A percentile compares a stretch with the other conserved stretches of the same genome.
Conservation (phyloP, 2,329 filamentous ascomycete species). For the Calonectria naviculata region DNA sequence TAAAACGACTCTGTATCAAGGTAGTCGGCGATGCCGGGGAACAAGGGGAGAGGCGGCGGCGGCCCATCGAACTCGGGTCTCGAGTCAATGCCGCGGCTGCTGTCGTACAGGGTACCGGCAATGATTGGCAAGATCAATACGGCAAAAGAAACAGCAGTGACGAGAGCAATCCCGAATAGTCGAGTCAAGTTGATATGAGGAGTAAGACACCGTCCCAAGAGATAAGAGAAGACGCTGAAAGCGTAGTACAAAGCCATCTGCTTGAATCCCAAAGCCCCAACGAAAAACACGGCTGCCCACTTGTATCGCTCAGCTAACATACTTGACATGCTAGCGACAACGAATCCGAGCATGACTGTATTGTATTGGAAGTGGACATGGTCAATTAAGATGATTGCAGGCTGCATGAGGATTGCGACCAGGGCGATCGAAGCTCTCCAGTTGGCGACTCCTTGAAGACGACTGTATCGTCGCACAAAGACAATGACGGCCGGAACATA, state of each 20-base stretch:
- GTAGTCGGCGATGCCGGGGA: conserved; percentile 65
- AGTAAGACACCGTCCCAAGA: conserved; percentile 87
- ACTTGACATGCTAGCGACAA: conserved; percentile 87
- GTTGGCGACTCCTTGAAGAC: conserved; percentile 78
- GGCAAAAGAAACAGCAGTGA: conserved; percentile 79
- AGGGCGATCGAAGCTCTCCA: conserved; percentile 90
- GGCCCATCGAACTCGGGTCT: conserved; percentile 67
- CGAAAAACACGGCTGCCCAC: conserved; percentile 95
- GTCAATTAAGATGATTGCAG: conserved; percentile 89
- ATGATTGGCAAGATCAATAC: conserved; percentile 82
- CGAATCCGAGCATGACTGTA: conserved; percentile 95
- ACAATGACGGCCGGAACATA: conserved; percentile 89
- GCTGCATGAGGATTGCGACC: conserved; percentile 92
- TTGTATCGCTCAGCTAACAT: conserved; percentile 86
- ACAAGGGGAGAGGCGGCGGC: conserved; percentile 72
- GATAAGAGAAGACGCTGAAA: conserved; percentile 89
- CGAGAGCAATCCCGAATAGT: conserved; percentile 79
- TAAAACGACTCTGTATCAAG: conserved; percentile 75
- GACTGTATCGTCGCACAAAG: conserved; percentile 85
- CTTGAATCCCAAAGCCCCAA: conserved; percentile 94
- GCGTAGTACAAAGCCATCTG: conserved; percentile 99
- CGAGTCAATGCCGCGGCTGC: conserved; percentile 70
- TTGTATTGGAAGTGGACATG: conserved; percentile 99
- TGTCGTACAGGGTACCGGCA: conserved; percentile 76
- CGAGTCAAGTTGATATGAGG: conserved; percentile 75